These are phyloP conservation scores for Acmispon strigosus DNA, from an alignment of 306 rosid species.

Conservation along the genomic window DNA sequence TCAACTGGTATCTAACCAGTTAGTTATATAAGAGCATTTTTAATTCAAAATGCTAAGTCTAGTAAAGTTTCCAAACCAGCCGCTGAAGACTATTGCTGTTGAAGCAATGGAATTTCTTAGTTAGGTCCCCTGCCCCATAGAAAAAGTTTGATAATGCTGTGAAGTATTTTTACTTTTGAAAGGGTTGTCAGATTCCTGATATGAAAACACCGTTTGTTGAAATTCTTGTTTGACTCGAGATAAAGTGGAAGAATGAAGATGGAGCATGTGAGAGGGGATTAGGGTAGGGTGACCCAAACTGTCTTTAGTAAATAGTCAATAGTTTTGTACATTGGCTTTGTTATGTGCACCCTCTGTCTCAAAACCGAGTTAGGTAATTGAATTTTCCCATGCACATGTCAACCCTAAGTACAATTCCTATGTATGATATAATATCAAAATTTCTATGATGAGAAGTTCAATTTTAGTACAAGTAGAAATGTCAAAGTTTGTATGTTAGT, in stretches of 20 bases:
- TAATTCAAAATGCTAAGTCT: conserved; percentile 14
- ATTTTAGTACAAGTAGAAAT: no score
- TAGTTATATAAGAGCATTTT: not conserved
- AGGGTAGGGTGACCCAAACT: not conserved
- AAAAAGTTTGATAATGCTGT: conserved; percentile 19
- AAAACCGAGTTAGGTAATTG: conserved; percentile 2
- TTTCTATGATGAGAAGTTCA: no score
- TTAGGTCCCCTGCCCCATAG: conserved; percentile 27
- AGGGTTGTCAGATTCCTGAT: conserved; percentile 20
- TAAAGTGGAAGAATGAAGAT: conserved; percentile 1
- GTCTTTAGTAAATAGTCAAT: conserved; percentile 20
- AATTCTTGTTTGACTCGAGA: conserved; percentile 29
- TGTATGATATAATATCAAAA: not conserved
- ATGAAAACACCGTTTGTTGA: conserved; percentile 31
- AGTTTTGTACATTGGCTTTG: conserved; percentile 13
- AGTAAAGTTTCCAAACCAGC: conserved; percentile 3
- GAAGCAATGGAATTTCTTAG: conserved; percentile 14
- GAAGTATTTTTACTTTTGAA: conserved; percentile 18
- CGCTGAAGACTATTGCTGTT: conserved; percentile 10
- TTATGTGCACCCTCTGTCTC: not conserved
- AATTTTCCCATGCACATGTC: not conserved
- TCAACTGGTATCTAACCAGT: no score
- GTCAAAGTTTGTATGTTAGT: no score
- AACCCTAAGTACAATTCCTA: not conserved
- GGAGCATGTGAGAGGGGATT: conserved; percentile 12